Percentiles rank a stretch among this genome's conserved stretches.
phyloP scores from a whole-genome alignment of 2,329 filamentous ascomycete species.

The Phyllosticta paracitricarpa region DNA sequence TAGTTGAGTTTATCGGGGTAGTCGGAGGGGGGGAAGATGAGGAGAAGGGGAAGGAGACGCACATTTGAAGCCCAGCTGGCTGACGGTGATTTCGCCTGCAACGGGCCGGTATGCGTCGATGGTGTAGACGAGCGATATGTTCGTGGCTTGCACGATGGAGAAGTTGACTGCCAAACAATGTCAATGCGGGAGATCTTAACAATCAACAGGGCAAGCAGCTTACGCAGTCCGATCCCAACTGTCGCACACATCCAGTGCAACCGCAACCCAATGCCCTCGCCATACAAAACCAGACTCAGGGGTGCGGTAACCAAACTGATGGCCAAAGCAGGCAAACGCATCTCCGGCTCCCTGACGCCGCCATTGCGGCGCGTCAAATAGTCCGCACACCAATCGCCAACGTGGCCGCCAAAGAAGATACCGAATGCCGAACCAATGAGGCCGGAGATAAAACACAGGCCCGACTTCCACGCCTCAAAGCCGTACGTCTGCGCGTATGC shows the following conservation, averaged over 20 bases:
- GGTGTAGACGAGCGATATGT: conserved; percentile 47
- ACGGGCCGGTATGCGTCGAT: conserved; percentile 50
- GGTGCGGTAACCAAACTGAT: conserved; percentile 20
- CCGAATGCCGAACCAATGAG: conserved; percentile 41
- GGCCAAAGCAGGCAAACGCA: conserved; percentile 23
- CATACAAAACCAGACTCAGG: conserved; percentile 22
- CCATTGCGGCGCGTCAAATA: conserved; percentile 18
- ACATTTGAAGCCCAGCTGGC: conserved; percentile 47
- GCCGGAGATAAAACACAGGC: conserved; percentile 42
- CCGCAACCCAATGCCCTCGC: conserved; percentile 20
- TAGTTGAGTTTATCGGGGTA: not conserved
- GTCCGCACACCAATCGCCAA: conserved; percentile 24
- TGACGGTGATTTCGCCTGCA: conserved; percentile 45
- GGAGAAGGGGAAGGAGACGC: conserved; percentile 14
- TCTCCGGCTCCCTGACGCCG: conserved; percentile 26
- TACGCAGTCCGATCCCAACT: conserved; percentile 43
- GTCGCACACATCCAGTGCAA: conserved; percentile 46
- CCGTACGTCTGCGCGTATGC: conserved; percentile 19
- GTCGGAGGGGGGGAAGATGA: no score
- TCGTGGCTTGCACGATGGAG: conserved; percentile 46
- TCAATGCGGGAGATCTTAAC: not conserved
- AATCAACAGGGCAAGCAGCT: conserved; percentile 15
- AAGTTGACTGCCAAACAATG: conserved; percentile 35
- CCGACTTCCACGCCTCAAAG: conserved; percentile 28
- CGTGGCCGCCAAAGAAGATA: conserved; percentile 40